Evolutionary conservation across 2,329 filamentous ascomycete genomes (phyloP), one percentile per base, ranked within the genome.

Genomic region (Clathrospora elynae): DNA sequence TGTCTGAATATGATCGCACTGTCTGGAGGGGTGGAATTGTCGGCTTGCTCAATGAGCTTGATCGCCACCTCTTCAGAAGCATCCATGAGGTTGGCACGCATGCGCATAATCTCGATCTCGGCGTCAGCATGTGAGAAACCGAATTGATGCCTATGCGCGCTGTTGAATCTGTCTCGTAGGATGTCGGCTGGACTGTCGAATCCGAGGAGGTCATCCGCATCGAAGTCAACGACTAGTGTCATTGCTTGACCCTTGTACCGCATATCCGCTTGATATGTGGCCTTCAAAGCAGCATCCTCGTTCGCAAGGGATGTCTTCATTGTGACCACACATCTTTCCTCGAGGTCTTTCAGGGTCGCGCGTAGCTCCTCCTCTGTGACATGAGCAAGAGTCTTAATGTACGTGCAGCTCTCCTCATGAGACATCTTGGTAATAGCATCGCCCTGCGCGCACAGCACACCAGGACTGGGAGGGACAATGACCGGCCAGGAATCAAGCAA

Each of bases 381-480:
- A 0, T 68, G 57, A 0, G 70, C 67, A 14, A 75, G 67, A 1
- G 69, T 28, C 12, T 71, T 69, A 46, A 78, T 77, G 36, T 73
- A 78, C 0, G 75, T 75, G 39, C 64, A 62, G 2, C 74, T 76
- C 39, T 75, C 66, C 28, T 75, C 73, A 34, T 77, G 74, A 26
- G 73, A 73, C 52, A 78, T 70, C 49, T 75, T 75, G 0, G 76
- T 78, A 1, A 73, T 76, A 3, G 71, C 74, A 61, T 79, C 76
- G 0, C 76, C 76, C 40, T 75, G 72, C 2, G 76, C 76, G 46
- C 76, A 79, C 0, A 78, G 61, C 7, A 76, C 74, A 14, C 76
- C 76, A 4, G 76, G 76, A 2, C 74, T 74, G 1, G 73, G 75
- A 8, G 76, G 76, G 2, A 79, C 64, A n/a, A 78, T 77, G n/a